Percentiles rank a stretch among this genome's conserved stretches.
phyloP scores from a whole-genome alignment of 768 basidiomycete species.

The Pholiota molesta region DNA sequence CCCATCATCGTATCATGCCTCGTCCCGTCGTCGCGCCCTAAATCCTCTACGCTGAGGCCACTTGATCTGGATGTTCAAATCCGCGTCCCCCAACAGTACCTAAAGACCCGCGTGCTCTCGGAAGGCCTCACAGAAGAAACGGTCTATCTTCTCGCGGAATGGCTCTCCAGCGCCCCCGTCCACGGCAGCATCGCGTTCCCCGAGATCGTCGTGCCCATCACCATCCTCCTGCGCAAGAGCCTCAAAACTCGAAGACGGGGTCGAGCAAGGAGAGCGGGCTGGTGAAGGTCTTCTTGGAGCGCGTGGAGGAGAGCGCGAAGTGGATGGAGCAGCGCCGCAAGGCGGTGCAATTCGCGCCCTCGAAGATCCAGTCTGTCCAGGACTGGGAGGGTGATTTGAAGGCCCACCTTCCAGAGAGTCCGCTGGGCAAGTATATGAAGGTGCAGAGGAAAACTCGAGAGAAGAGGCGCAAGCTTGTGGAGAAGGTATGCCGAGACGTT shows the following conservation, averaged over 20 bases:
- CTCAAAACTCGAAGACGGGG: slow-evolving; percentile 59
- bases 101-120: slow-evolving; percentile 82
- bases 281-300: slow-evolving; percentile 82
- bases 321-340: slow-evolving; percentile 79
- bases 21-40: slow-evolving; percentile 67
- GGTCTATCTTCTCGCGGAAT: slow-evolving; percentile 77
- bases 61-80: slow-evolving; percentile 89
- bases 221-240: slow-evolving; percentile 69
- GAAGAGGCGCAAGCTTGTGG: slow-evolving; percentile 66
- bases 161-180: slow-evolving; percentile 69
- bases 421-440: slow-evolving; percentile 81
- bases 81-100: slow-evolving; percentile 85
- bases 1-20: slow-evolving; percentile 84
- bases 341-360: slow-evolving; percentile 75
- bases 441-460: slow-evolving; percentile 82
- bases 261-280: slow-evolving; percentile 57
- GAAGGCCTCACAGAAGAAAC: slow-evolving; percentile 87
- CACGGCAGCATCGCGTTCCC: slow-evolving; percentile 93
- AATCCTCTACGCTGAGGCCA: slow-evolving; percentile 84
- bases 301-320: slow-evolving; percentile 79
- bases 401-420: slow-evolving; percentile 65
- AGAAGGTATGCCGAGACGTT: slow-evolving; percentile 57
- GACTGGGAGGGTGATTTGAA: slow-evolving; percentile 69
- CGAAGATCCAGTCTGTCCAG: slow-evolving; percentile 66
- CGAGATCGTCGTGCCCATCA: slow-evolving; percentile 82